A percentile compares a stretch with the other conserved stretches of the same genome.
These are phyloP conservation scores for Cytospora mali DNA, from an alignment of 2,329 filamentous ascomycete genomes.

Conservation along the genomic window DNA sequence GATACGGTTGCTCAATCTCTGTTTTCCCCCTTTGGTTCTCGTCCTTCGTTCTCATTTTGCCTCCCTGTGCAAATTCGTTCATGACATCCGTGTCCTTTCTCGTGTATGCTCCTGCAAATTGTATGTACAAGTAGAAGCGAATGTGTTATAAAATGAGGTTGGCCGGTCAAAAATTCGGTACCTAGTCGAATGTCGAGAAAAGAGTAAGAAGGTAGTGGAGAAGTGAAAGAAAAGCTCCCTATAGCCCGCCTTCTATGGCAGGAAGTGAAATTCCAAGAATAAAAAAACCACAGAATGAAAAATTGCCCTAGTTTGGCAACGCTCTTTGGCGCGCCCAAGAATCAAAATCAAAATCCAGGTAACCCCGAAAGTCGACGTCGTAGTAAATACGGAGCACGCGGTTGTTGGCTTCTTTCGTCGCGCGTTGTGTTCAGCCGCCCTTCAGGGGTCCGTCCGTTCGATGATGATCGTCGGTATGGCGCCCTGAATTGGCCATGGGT, in stretches of 20 bases:
- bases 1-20: neutral
- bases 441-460: constrained; percentile 13
- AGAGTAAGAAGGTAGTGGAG: neutral
- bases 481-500: constrained; percentile 9
- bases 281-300: constrained; percentile 1
- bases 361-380: neutral
- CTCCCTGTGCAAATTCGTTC: constrained; percentile 20
- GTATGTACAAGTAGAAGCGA: constrained; percentile 24
- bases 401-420: constrained; percentile 17
- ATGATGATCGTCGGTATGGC: constrained; percentile 15
- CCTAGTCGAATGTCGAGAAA: constrained; percentile 4
- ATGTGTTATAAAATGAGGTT: constrained; percentile 19
- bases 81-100: constrained; percentile 19
- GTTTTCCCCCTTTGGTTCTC: neutral
- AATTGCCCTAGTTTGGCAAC: constrained; percentile 14
- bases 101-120: constrained; percentile 18
- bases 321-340: constrained; percentile 17
- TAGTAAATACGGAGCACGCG: neutral
- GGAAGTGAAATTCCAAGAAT: constrained; percentile 20
- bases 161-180: constrained; percentile 1
- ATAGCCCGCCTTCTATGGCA: constrained; percentile 23
- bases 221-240: constrained; percentile 20
- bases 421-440: constrained; percentile 13
- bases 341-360: constrained; percentile 3
- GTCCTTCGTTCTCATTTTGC: constrained; percentile 20